Evolutionary conservation across 139 green algal species (phyloP).

Genomic region (Asterochloris erici): DNA sequence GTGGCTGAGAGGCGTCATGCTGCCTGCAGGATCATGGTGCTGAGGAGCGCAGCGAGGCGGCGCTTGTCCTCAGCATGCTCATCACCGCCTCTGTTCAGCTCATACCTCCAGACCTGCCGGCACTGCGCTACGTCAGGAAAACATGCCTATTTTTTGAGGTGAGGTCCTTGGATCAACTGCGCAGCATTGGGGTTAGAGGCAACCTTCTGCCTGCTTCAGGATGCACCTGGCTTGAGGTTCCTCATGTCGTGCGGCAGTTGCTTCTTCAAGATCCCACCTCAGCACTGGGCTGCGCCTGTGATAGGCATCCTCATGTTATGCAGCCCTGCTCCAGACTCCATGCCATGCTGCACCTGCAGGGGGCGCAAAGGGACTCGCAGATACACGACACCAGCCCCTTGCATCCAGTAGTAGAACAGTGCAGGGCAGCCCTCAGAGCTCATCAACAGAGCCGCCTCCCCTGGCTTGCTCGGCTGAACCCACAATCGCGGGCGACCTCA

Average conservation of each 20-base stretch:
- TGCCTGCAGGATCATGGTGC: conserved; percentile 1
- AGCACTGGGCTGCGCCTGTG: too few species aligned
- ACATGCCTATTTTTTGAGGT: conserved; percentile 18
- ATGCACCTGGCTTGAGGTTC: neutral
- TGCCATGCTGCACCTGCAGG: neutral
- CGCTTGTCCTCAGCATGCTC: conserved; percentile 21
- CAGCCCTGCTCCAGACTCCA: too few species aligned
- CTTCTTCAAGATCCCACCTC: too few species aligned
- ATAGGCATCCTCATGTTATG: too few species aligned
- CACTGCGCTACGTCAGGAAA: conserved; percentile 18
- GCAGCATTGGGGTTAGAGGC: neutral
- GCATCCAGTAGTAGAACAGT: conserved; percentile 2
- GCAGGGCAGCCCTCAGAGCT: conserved; percentile 1
- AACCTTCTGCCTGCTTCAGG: neutral
- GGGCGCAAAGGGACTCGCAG: neutral
- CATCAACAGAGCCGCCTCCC: neutral
- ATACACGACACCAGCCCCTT: neutral
- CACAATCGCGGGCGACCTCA: too few species aligned
- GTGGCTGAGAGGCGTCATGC: too few species aligned
- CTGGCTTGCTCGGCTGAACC: too few species aligned
- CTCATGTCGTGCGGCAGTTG: neutral
- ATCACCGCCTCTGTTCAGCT: conserved; percentile 12
- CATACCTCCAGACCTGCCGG: conserved; percentile 3
- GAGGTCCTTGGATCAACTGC: neutral
- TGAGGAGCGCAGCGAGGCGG: conserved; percentile 16